A percentile compares a stretch with the other conserved stretches of the same genome.
phyloP scores from a whole-genome alignment of 768 basidiomycete genomes.

The Antrodiella citrinella region DNA sequence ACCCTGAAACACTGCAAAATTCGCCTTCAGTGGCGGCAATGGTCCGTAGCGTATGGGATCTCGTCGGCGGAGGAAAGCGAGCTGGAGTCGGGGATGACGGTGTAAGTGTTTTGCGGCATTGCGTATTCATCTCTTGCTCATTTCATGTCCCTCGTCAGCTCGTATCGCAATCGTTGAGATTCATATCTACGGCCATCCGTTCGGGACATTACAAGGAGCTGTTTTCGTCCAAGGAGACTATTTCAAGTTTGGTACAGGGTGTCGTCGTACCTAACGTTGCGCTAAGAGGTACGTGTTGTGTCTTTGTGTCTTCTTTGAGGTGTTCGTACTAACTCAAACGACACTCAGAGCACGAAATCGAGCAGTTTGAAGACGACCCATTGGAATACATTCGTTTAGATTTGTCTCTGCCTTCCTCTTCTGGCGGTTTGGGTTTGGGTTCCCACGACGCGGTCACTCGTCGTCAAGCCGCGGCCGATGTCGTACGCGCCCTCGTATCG shows the following conservation, averaged over 20 bases:
- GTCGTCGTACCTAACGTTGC: conserved; percentile 93
- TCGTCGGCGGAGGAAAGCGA: conserved; percentile 66
- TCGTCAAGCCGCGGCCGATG: conserved; percentile 89
- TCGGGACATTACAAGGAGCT: conserved; percentile 74
- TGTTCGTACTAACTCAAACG: no score
- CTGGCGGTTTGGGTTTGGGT: conserved; percentile 29
- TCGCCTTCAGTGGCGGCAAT: conserved; percentile 61
- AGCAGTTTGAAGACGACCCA: conserved; percentile 96
- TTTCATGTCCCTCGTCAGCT: conserved; percentile 42
- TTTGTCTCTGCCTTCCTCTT: conserved; percentile 52
- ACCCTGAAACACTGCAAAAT: conserved; percentile 66
- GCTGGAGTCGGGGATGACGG: conserved; percentile 68
- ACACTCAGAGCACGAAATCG: conserved; percentile 67
- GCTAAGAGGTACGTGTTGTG: conserved; percentile 43
- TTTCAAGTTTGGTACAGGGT: conserved; percentile 76
- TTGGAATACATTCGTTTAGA: conserved; percentile 91
- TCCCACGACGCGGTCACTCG: conserved; percentile 73
- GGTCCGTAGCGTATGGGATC: conserved; percentile 85
- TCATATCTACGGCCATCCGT: conserved; percentile 89
- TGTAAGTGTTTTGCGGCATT: conserved; percentile 31
- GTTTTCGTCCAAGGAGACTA: conserved; percentile 75
- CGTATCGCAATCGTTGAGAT: conserved; percentile 84
- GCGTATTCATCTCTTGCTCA: no score
- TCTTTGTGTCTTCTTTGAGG: no score
- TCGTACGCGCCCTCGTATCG: conserved; percentile 84